phyloP scores from a whole-genome alignment of 306 rosid species.

The Corylus heterophylla region DNA sequence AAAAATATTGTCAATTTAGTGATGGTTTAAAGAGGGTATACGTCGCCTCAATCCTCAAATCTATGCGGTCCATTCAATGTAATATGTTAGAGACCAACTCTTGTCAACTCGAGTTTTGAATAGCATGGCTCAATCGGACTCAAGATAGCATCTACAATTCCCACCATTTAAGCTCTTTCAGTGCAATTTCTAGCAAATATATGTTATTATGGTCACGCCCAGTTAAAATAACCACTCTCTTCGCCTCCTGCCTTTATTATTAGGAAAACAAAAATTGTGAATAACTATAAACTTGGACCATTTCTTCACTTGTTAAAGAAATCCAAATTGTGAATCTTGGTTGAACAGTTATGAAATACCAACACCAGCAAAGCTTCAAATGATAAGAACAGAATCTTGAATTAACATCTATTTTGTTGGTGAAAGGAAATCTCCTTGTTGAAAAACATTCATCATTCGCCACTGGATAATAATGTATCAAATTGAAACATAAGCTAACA shows the following conservation, averaged over 20 bases:
- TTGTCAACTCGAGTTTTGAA: too few relatives aligned
- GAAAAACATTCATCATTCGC: not conserved
- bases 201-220: too few relatives aligned
- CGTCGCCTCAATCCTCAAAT: not conserved
- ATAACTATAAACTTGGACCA: not conserved
- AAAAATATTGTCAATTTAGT: too few relatives aligned
- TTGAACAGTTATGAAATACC: not conserved
- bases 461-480: not conserved
- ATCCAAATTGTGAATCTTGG: not conserved
- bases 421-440: not conserved
- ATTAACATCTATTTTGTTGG: not conserved
- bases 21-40: too few relatives aligned
- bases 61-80: not conserved
- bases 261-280: too few relatives aligned
- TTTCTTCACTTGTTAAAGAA: not conserved
- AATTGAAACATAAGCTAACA: too few relatives aligned
- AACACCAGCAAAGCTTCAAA: not conserved
- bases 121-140: too few relatives aligned
- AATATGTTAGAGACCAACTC: not conserved
- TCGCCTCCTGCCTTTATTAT: too few relatives aligned
- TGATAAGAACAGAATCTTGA: not conserved
- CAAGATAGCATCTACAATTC: too few relatives aligned
- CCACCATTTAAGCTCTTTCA: too few relatives aligned
- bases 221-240: too few relatives aligned
- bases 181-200: too few relatives aligned